A percentile compares a stretch with the other conserved stretches of the same genome.
Conservation (phyloP, 352 stramenopile species). For the Aphanomyces euteiches region DNA sequence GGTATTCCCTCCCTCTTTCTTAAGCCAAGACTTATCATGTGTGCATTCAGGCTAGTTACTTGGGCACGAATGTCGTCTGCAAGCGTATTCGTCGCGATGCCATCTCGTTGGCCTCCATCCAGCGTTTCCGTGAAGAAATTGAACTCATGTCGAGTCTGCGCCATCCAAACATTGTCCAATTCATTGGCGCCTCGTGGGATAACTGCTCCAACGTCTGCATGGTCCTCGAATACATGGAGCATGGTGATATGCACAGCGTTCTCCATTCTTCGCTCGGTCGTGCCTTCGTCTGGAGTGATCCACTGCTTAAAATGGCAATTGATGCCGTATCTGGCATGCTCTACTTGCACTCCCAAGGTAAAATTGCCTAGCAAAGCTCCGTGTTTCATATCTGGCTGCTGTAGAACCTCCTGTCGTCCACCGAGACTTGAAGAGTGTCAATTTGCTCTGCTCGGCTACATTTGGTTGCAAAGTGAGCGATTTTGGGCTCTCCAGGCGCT, state of each 20-base stretch:
- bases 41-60: constrained; percentile 53
- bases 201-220: constrained; percentile 86
- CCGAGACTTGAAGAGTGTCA: constrained; percentile 85
- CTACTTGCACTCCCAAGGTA: constrained; percentile 74
- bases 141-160: constrained; percentile 81
- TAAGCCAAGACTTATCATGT: background rate
- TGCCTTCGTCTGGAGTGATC: constrained; percentile 80
- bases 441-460: constrained; percentile 83
- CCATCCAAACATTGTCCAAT: constrained; percentile 87
- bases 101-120: constrained; percentile 64
- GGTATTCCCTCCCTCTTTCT: constrained; percentile 1
- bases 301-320: constrained; percentile 83
- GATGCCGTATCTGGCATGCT: constrained; percentile 84
- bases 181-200: constrained; percentile 86
- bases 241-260: constrained; percentile 84
- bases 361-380: background rate
- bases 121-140: constrained; percentile 81
- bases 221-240: constrained; percentile 88
- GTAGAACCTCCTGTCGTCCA: constrained; percentile 74
- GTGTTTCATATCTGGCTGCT: background rate
- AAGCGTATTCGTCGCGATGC: constrained; percentile 84
- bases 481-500: constrained; percentile 78
- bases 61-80: constrained; percentile 83
- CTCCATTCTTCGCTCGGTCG: constrained; percentile 75
- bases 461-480: constrained; percentile 87